These are phyloP conservation scores for Emydomyces testavorans DNA, from an alignment of 2,329 filamentous ascomycete species.

Conservation along the genomic window DNA sequence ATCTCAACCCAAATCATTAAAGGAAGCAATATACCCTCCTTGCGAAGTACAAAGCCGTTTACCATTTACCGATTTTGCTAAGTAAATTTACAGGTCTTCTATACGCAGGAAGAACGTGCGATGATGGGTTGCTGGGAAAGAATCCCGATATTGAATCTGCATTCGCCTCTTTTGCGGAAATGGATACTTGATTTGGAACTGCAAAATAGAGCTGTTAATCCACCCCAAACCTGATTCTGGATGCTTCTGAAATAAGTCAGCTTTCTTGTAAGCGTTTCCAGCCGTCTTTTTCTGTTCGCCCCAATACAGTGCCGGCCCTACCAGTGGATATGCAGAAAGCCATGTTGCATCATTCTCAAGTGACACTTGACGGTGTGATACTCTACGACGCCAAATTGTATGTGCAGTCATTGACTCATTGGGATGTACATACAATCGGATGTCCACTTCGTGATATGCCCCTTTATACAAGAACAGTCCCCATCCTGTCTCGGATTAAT, in stretches of 20 bases:
- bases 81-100: too few species aligned
- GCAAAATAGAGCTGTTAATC: background rate
- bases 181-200: background rate
- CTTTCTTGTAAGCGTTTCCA: slow-evolving; percentile 33
- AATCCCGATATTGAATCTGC: background rate
- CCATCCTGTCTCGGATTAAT: slow-evolving; percentile 39
- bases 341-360: slow-evolving; percentile 50
- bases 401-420: slow-evolving; percentile 56
- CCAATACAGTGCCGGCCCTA: slow-evolving; percentile 41
- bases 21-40: too few species aligned
- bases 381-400: slow-evolving; percentile 61
- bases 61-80: too few species aligned
- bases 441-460: slow-evolving; percentile 66
- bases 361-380: slow-evolving; percentile 73
- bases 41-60: too few species aligned
- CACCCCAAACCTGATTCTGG: background rate
- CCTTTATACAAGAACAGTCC: slow-evolving; percentile 61
- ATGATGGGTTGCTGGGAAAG: background rate
- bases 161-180: background rate
- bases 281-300: slow-evolving; percentile 34
- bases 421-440: slow-evolving; percentile 59
- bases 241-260: slow-evolving; percentile 32
- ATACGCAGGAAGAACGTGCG: slow-evolving; percentile 7
- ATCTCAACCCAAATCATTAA: too few species aligned
- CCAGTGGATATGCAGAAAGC: slow-evolving; percentile 42